Percentiles rank a stretch among this genome's conserved stretches.
Conservation (phyloP, 148 eudicot species). For the Talinum fruticosum region DNA sequence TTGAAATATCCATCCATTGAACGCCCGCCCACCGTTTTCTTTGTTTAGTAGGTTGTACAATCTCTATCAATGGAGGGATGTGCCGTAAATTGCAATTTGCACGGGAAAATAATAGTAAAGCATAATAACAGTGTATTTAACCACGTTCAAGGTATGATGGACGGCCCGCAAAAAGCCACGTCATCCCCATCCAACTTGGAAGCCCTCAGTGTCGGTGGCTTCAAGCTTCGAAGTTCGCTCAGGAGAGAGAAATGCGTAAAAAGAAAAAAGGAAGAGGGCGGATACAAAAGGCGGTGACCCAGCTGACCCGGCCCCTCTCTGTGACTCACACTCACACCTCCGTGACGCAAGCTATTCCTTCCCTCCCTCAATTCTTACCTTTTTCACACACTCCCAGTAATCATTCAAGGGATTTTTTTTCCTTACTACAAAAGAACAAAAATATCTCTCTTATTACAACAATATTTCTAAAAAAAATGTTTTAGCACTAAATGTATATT, state of each 20-base stretch:
- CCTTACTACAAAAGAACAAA: background rate
- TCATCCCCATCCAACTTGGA: slow-evolving; percentile 9
- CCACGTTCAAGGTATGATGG: background rate
- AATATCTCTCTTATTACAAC: too few species aligned
- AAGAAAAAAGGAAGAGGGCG: too few species aligned
- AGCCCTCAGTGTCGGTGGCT: slow-evolving; percentile 32
- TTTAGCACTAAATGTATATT: too few species aligned
- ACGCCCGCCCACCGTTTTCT: slow-evolving; percentile 8
- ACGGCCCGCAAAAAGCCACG: slow-evolving; percentile 17
- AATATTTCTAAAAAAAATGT: too few species aligned
- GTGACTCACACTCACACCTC: too few species aligned
- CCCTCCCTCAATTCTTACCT: too few species aligned
- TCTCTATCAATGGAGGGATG: background rate
- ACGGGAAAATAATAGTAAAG: too few species aligned
- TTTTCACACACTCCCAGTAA: background rate
- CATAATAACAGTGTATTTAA: background rate
- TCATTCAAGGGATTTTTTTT: background rate
- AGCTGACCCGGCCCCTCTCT: background rate
- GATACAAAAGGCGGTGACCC: background rate
- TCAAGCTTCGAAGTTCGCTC: background rate
- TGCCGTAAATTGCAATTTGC: background rate
- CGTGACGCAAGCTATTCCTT: slow-evolving; percentile 10
- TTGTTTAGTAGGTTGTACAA: background rate
- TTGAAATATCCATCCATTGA: slow-evolving; percentile 11
- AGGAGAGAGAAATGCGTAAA: background rate